A percentile compares a stretch with the other conserved stretches of the same genome.
These are phyloP conservation scores for Boletus pseudopeckii DNA, from an alignment of 768 basidiomycete genomes.

Conservation along the genomic window DNA sequence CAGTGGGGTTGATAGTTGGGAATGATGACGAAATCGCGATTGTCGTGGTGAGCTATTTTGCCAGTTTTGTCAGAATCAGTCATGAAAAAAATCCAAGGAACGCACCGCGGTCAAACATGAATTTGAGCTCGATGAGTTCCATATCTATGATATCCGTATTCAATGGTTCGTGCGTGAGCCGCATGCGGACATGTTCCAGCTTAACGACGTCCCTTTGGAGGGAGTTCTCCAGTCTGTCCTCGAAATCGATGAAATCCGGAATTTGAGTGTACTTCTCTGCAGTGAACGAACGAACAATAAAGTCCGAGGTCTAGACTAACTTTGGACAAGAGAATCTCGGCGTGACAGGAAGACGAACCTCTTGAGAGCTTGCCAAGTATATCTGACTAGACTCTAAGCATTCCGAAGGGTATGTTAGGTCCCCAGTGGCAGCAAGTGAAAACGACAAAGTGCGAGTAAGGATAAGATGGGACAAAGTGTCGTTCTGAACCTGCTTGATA, in stretches of 20 bases:
- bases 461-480: conserved; percentile 83
- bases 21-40: conserved; percentile 79
- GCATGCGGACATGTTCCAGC: conserved; percentile 83
- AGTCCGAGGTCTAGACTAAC: conserved; percentile 64
- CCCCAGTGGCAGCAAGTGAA: conserved; percentile 71
- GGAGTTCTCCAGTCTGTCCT: conserved; percentile 78
- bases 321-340: conserved; percentile 5
- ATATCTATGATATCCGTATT: conserved; percentile 71
- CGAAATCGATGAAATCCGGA: conserved; percentile 79
- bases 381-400: conserved; percentile 79
- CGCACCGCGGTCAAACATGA: conserved; percentile 73
- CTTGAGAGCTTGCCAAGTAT: conserved; percentile 74
- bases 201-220: conserved; percentile 80
- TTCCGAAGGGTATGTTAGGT: conserved; percentile 71
- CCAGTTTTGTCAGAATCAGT: conserved; percentile 3
- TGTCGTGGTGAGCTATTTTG: conserved; percentile 71
- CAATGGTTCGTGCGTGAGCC: conserved; percentile 69
- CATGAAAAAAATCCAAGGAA: conserved; percentile 5
- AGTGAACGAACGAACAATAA: conserved; percentile 73
- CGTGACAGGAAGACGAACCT: conserved; percentile 43
- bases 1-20: conserved; percentile 71
- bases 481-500: conserved; percentile 83
- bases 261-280: conserved; percentile 88
- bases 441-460: conserved; percentile 77
- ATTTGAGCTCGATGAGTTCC: conserved; percentile 81